These are phyloP conservation scores for Hirsutella rhossiliensis DNA, from an alignment of 2,329 filamentous ascomycete genomes.

Conservation along the genomic window DNA sequence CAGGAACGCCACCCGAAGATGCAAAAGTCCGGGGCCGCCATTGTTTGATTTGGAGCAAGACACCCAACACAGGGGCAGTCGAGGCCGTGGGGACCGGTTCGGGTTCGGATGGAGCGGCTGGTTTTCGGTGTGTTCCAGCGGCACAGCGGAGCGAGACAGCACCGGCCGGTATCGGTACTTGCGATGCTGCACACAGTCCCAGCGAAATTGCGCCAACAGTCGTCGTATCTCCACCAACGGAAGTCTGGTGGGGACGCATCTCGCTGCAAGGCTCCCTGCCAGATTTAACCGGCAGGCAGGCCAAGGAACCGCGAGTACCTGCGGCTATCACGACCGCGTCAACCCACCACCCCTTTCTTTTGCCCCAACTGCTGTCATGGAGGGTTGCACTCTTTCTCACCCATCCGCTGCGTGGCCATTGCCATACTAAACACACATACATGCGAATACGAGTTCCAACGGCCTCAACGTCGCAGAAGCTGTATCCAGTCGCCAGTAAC, in stretches of 20 bases:
- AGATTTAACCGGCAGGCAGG: too few relatives aligned
- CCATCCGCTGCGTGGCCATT: neutral
- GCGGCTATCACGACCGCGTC: neutral
- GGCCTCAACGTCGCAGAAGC: too few relatives aligned
- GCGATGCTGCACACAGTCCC: neutral
- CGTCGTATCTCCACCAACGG: neutral
- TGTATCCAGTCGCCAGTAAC: too few relatives aligned
- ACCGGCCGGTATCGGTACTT: constrained; percentile 10
- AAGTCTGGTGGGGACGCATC: neutral
- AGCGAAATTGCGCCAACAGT: constrained; percentile 6
- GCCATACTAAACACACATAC: too few relatives aligned
- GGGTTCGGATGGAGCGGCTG: neutral
- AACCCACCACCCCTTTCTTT: neutral
- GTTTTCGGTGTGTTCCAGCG: neutral
- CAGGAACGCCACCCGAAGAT: too few relatives aligned
- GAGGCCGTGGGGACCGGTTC: too few relatives aligned
- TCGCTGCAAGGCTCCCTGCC: too few relatives aligned
- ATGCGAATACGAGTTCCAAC: too few relatives aligned
- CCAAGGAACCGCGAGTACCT: neutral
- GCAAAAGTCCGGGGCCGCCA: too few relatives aligned
- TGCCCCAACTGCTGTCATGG: neutral
- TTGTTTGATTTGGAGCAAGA: too few relatives aligned
- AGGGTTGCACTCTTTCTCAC: neutral
- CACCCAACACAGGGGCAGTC: too few relatives aligned
- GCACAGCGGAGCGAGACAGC: neutral